Conservation (phyloP, 225 moss, liverwort and hornwort genomes). For the Pseudisothecium myosuroides region DNA sequence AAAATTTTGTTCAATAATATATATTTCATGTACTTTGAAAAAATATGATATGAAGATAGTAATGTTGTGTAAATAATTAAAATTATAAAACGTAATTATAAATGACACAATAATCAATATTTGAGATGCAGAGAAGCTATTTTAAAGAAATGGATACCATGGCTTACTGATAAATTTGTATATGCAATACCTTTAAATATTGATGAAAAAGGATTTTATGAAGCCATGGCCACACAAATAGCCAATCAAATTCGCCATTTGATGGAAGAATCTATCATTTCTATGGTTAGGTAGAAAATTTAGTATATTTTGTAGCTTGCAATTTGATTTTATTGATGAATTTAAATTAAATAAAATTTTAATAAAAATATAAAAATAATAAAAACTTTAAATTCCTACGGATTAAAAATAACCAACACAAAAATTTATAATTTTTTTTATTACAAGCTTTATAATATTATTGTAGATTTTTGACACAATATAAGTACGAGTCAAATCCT, state of each 20-base stretch:
- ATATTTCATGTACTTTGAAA: background rate
- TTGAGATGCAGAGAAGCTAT: conserved; percentile 8
- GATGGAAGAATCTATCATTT: conserved; percentile 61
- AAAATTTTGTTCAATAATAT: background rate
- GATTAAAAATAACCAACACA: background rate
- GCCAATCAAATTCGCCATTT: conserved; percentile 57
- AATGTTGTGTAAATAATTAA: background rate
- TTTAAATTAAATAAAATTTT: too few species aligned
- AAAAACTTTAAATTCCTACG: rapidly evolving
- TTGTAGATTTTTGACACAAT: conserved; percentile 33
- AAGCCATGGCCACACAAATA: conserved; percentile 78
- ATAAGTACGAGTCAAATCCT: conserved; percentile 4
- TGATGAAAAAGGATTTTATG: conserved; percentile 61
- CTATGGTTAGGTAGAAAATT: conserved; percentile 30
- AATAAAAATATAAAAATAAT: background rate
- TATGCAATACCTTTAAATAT: conserved; percentile 62
- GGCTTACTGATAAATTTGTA: conserved; percentile 52
- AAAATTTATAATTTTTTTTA: background rate
- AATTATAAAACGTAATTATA: background rate
- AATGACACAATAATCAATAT: background rate
- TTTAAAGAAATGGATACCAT: conserved; percentile 47
- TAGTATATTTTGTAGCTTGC: background rate
- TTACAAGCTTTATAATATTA: background rate
- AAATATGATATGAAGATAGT: background rate
- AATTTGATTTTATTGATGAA: background rate